Evolutionary conservation across 2,329 filamentous ascomycete species (phyloP).

Genomic region (Didymella arachidicola): DNA sequence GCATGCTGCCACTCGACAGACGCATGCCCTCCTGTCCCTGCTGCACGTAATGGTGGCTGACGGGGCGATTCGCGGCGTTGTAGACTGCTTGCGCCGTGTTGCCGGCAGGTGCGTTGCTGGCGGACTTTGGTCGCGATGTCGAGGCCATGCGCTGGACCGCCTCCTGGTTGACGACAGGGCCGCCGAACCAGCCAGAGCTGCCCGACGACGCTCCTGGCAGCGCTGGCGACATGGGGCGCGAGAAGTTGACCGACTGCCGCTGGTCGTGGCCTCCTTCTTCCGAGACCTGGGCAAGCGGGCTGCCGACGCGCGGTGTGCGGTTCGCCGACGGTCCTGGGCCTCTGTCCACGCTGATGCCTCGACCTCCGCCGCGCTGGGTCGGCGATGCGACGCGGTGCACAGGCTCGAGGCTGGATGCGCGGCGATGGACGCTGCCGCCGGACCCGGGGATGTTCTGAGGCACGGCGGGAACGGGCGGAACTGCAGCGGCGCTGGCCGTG

Average conservation of each 20-base stretch:
- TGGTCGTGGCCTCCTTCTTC: slow-evolving; percentile 56
- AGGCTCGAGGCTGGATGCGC: slow-evolving; percentile 61
- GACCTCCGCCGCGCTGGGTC: slow-evolving; percentile 46
- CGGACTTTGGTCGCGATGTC: slow-evolving; percentile 40
- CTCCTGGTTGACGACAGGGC: slow-evolving; percentile 46
- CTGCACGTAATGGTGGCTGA: slow-evolving; percentile 51
- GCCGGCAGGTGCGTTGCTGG: slow-evolving; percentile 31
- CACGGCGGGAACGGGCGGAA: slow-evolving; percentile 79
- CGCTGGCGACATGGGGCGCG: slow-evolving; percentile 59
- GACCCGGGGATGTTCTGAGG: slow-evolving; percentile 59
- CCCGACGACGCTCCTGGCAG: slow-evolving; percentile 20
- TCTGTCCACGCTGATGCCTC: slow-evolving; percentile 54
- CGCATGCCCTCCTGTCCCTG: slow-evolving; percentile 51
- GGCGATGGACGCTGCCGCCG: slow-evolving; percentile 39
- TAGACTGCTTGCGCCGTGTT: slow-evolving; percentile 45
- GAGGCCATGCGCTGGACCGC: slow-evolving; percentile 39
- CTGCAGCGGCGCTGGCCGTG: slow-evolving; percentile 43
- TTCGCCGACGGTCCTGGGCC: slow-evolving; percentile 30
- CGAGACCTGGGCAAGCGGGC: slow-evolving; percentile 52
- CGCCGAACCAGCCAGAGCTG: slow-evolving; percentile 51
- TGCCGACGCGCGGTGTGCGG: slow-evolving; percentile 41
- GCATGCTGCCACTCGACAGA: slow-evolving; percentile 61
- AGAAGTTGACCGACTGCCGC: slow-evolving; percentile 61
- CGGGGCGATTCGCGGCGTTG: slow-evolving; percentile 49
- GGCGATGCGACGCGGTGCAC: slow-evolving; percentile 57